Base-by-base conservation (phyloP, 331 rosid species). In the Telfairia occidentalis region DNA sequence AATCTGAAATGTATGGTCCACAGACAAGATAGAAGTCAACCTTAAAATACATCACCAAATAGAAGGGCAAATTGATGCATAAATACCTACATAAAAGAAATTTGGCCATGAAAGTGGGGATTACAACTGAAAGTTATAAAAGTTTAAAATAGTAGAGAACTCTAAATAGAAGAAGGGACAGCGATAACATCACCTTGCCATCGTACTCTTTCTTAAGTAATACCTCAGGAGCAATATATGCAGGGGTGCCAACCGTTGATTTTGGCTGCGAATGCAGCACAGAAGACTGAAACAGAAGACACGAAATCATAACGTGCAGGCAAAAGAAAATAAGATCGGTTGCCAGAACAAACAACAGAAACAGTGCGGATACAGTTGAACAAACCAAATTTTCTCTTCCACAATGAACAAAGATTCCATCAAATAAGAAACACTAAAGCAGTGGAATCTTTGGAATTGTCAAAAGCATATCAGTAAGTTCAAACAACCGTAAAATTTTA, bases 241-340 rank as follows among this genome's bases (percentile, higher is more conserved):
- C 98, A 38, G 98, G 97, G 54, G 98, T 92, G 37, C 98, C 98
- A 59, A 92, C 98, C 1, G 98, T 92, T 59, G 98, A 92, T 86
- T 90, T 92, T 79, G 98, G 98, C 86, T 92, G 98, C 16, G 98
- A 92, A 77, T 92, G 97, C 66, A 92, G 84, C 75, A 90, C 92
- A 0, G 97, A 92, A 40, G 98, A 92, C 97, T 92, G 90, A 72
- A 77, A 80, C 71, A n/a, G 54, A 74, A 55, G 49, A 66, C 72
- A 86, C 57, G 29, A 3, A 55, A 53, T 42, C 58, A 76, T 73
- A 73, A 77, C 82, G 83, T 66, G 79, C 67, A 77, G 52, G 53
- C 42, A 67, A 45, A 61, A 57, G n/a, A 50, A 77, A 37, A 40
- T 43, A 63, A 9, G 38, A 8, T 32, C 30, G 45, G n/a, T n/a